Evolutionary conservation across 2,329 filamentous ascomycete species (phyloP).

Genomic region (Dendrostoma leiphaemia): DNA sequence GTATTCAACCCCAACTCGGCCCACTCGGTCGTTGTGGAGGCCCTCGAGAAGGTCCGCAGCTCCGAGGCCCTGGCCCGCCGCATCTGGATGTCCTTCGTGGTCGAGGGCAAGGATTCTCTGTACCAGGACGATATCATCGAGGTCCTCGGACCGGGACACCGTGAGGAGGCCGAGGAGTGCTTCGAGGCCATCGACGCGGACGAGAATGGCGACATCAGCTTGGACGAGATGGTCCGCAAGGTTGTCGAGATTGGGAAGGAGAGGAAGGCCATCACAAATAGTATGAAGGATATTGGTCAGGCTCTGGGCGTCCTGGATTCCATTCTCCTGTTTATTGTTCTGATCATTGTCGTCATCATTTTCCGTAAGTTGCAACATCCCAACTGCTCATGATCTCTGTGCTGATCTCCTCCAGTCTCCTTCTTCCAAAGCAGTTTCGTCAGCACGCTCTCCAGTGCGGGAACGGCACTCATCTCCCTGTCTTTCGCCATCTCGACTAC

Average conservation of each 20-base stretch:
- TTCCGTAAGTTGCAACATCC: conserved; percentile 56
- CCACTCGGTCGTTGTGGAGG: conserved; percentile 85
- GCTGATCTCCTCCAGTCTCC: conserved; percentile 52
- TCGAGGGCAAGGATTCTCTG: conserved; percentile 80
- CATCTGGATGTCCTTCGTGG: conserved; percentile 97
- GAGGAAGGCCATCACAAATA: conserved; percentile 83
- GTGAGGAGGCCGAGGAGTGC: conserved; percentile 79
- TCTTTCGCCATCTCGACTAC: conserved; percentile 95
- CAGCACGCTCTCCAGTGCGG: conserved; percentile 82
- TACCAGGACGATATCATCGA: conserved; percentile 80
- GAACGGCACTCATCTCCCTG: conserved; percentile 88
- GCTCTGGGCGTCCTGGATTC: conserved; percentile 89
- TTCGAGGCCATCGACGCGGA: conserved; percentile 82
- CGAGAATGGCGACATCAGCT: conserved; percentile 87
- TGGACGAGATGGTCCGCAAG: conserved; percentile 93
- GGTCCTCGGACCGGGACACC: conserved; percentile 75
- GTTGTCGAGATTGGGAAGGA: conserved; percentile 81
- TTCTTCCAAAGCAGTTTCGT: conserved; percentile 87
- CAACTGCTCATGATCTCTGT: neutral
- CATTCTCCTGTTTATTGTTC: conserved; percentile 76
- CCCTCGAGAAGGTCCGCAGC: conserved; percentile 78
- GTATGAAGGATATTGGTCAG: conserved; percentile 97
- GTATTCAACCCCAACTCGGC: conserved; percentile 91
- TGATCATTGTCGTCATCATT: conserved; percentile 78
- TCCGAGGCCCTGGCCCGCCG: conserved; percentile 91